Conservation (phyloP, 495 filamentous ascomycete species). For the Platismatia glauca region DNA sequence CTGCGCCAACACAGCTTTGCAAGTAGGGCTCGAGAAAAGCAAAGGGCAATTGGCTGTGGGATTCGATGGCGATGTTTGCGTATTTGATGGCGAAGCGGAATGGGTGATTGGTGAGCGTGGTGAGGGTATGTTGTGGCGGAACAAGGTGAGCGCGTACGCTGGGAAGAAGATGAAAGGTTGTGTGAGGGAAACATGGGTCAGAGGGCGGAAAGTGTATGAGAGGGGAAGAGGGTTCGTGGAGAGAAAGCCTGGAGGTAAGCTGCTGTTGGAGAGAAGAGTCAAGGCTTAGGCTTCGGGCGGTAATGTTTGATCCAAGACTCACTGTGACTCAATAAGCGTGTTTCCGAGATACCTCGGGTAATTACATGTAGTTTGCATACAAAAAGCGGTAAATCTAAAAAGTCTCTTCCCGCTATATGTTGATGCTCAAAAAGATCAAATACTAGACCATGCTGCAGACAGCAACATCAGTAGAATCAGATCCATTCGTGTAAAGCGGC, state of each 20-base stretch:
- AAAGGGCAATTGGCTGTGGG: slow-evolving; percentile 81
- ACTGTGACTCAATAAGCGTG: neutral
- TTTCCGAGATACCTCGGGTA: neutral
- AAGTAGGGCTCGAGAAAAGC: slow-evolving; percentile 73
- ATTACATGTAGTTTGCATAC: too few relatives aligned
- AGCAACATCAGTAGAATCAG: too few relatives aligned
- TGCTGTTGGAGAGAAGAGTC: slow-evolving; percentile 52
- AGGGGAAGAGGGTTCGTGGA: slow-evolving; percentile 51
- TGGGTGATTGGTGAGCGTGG: slow-evolving; percentile 58
- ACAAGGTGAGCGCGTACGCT: slow-evolving; percentile 91
- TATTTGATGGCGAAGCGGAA: slow-evolving; percentile 77
- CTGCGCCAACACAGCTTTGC: slow-evolving; percentile 75
- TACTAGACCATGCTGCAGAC: too few relatives aligned
- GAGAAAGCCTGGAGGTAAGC: slow-evolving; percentile 49
- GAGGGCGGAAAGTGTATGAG: slow-evolving; percentile 67
- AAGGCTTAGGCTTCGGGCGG: neutral
- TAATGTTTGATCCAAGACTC: neutral
- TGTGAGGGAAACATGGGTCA: slow-evolving; percentile 83
- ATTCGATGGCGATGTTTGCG: slow-evolving; percentile 83
- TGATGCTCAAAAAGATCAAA: too few relatives aligned
- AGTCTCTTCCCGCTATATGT: too few relatives aligned
- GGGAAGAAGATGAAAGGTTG: slow-evolving; percentile 69
- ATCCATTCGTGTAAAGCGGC: too few relatives aligned
- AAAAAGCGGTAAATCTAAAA: too few relatives aligned
- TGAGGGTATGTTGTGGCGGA: slow-evolving; percentile 81